These are phyloP conservation scores for Xanthoconium separans DNA, from an alignment of 1,284 basidiomycete genomes.

Conservation along the genomic window DNA sequence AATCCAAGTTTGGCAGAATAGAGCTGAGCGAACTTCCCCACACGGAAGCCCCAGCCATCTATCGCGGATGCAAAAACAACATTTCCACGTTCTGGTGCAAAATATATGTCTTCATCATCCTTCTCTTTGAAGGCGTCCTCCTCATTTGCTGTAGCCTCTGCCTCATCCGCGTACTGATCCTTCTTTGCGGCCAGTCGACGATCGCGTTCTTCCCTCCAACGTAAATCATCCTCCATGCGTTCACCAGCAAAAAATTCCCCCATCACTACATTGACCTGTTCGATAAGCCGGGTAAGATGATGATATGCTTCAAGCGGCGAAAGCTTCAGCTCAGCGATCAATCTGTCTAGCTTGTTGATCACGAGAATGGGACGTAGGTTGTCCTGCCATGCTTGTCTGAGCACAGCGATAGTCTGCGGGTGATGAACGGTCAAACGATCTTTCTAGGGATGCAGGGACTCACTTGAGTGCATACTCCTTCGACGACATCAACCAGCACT, in stretches of 20 bases:
- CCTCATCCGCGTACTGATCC: conserved; percentile 64
- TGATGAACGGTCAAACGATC: neutral
- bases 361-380: conserved; percentile 89
- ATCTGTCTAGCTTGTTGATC: conserved; percentile 96
- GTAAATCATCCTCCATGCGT: conserved; percentile 94
- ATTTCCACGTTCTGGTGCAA: conserved; percentile 94
- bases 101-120: conserved; percentile 98
- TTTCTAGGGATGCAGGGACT: conserved; percentile 23
- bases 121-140: conserved; percentile 82
- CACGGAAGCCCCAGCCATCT: conserved; percentile 97
- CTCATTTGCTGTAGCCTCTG: conserved; percentile 57
- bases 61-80: conserved; percentile 97
- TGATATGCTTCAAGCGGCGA: conserved; percentile 93
- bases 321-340: conserved; percentile 93
- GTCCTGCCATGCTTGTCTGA: conserved; percentile 95
- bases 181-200: conserved; percentile 74
- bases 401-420: conserved; percentile 86
- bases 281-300: conserved; percentile 89
- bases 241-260: conserved; percentile 95
- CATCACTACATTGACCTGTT: conserved; percentile 98
- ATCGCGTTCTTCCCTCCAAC: conserved; percentile 93
- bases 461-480: conserved; percentile 97
- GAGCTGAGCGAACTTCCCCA: conserved; percentile 91
- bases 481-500: conserved; percentile 96
- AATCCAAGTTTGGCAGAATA: conserved; percentile 93